A percentile compares a stretch with the other conserved stretches of the same genome.
Conservation (phyloP, 306 rosid genomes). For the Hylodesmum podocarpum region DNA sequence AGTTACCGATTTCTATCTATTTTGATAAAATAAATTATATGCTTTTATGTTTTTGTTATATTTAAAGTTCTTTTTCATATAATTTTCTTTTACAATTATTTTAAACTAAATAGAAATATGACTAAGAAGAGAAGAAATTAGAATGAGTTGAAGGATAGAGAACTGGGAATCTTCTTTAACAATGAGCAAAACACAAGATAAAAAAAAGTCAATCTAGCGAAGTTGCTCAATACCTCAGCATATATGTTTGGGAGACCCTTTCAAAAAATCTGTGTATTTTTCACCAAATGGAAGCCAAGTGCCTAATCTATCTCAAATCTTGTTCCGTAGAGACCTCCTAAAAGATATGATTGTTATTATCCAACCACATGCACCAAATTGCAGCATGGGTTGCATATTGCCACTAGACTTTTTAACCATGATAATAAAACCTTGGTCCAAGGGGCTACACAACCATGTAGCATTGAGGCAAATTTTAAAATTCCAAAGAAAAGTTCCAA, state of each 20-base stretch:
- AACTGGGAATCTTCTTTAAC: background rate
- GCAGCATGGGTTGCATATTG: constrained; percentile 14
- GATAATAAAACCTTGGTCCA: background rate
- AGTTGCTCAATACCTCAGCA: background rate
- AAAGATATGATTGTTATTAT: background rate
- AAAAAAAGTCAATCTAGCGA: background rate
- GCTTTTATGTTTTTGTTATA: background rate
- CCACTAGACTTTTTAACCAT: background rate
- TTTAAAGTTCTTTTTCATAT: background rate
- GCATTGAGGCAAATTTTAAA: background rate
- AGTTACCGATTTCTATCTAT: constrained; percentile 22
- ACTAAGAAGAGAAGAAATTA: constrained; percentile 19
- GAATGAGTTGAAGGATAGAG: constrained; percentile 15
- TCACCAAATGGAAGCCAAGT: background rate
- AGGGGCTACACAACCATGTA: background rate
- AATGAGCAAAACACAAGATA: background rate
- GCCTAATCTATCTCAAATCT: constrained; percentile 15
- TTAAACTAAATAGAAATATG: background rate
- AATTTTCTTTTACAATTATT: background rate
- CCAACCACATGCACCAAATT: background rate
- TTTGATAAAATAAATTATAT: background rate
- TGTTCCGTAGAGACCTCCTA: background rate
- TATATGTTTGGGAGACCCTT: background rate
- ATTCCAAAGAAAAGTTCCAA: background rate
- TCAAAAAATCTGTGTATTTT: background rate